Conservation (phyloP, 2,329 filamentous ascomycete genomes). For the Ascocoryne sarcoides region DNA sequence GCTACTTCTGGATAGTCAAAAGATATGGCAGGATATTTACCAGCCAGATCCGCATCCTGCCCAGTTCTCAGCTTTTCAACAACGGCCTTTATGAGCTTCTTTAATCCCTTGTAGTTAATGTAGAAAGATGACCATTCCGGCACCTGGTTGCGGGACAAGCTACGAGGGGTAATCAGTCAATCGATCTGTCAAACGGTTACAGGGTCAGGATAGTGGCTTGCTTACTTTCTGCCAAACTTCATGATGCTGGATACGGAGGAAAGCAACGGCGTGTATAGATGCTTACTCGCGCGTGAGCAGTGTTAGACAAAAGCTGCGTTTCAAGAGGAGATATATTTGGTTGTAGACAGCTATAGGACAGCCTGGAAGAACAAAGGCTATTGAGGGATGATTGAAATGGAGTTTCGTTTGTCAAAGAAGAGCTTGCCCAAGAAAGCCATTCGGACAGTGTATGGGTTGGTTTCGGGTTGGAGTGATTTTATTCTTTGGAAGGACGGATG, state of each 20-base stretch:
- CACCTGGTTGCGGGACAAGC: constrained; percentile 72
- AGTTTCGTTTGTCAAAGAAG: constrained; percentile 22
- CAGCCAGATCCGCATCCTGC: constrained; percentile 78
- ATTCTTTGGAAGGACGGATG: not conserved
- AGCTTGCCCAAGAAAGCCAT: constrained; percentile 21
- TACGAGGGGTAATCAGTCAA: constrained; percentile 25
- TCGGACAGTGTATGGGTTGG: constrained; percentile 17
- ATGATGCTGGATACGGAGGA: no score
- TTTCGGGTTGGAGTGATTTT: not conserved
- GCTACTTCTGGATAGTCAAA: constrained; percentile 11
- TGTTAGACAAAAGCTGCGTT: no score
- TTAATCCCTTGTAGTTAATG: constrained; percentile 85
- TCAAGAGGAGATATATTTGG: no score
- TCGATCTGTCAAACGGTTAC: no score
- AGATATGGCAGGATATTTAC: constrained; percentile 39
- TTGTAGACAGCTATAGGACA: constrained; percentile 1
- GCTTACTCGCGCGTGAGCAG: no score
- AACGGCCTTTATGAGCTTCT: constrained; percentile 84
- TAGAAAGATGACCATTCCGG: constrained; percentile 79
- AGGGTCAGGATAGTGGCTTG: constrained; percentile 7
- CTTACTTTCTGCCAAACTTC: constrained; percentile 57
- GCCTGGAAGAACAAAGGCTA: constrained; percentile 7
- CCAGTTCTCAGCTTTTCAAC: constrained; percentile 56
- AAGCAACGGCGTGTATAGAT: no score
- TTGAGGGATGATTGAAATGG: constrained; percentile 19